Evolutionary conservation across 495 filamentous ascomycete genomes (phyloP), one percentile per base, ranked within the genome.

Genomic region (Bacidia gigantensis): DNA sequence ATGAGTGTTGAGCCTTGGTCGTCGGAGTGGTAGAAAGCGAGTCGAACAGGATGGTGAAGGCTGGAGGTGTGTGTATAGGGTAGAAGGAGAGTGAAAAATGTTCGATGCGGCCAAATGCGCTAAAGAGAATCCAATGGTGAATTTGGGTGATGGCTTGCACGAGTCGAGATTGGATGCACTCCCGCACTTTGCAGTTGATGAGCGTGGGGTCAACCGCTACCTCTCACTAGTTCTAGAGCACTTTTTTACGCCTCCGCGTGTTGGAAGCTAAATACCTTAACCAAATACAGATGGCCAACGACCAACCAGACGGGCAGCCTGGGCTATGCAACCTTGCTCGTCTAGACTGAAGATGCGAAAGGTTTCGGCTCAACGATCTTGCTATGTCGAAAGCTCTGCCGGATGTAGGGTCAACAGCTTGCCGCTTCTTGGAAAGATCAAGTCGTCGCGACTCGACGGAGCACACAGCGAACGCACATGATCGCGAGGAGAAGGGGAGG

Each of bases 1-100:
- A 59, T 53, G 38, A 17, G 51, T 32, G 51, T 44, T 39, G 40
- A 29, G 23, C n/a, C n/a, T n/a, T n/a, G 45, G 49, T 52, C 45
- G 54, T 32, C 17, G 23, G 12, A 22, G 22, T 22, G 14, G 51
- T 46, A 25, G 51, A 54, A 26, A 35, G 44, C 7, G 18, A 17
- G 5, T 17, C 18, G 41, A 7, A 7, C 7, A 7, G 41, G 18
- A 5, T 18, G 18, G 3, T 11, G 21, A 5, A 22, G 22, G 45
- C 25, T 25, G 21, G 7, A 23, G 45, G 45, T 25, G 42, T 11
- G 42, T 22, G 11, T 48, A 26, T 24, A n/a, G 45, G 12, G 22
- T 48, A 22, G 45, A 23, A 29, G 47, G 23, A n/a, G 18, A 25
- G 29, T 17, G 22, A 21, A 11, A 35, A 25, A 20, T 20, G 10